phyloP scores from a whole-genome alignment of 306 rosid species.

The Quercus cerris region DNA sequence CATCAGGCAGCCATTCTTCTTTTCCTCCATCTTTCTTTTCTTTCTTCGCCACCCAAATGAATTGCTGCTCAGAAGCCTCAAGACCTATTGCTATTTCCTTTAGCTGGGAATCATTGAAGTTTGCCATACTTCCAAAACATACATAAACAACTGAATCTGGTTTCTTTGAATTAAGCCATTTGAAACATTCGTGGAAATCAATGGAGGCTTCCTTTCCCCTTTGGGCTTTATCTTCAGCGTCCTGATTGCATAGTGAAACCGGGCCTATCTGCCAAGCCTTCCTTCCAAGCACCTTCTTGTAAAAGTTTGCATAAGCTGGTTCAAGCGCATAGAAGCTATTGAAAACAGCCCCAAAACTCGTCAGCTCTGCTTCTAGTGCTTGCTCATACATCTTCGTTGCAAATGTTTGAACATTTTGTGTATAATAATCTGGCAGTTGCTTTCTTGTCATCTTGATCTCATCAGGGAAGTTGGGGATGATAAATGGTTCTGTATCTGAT shows the following conservation, averaged over 20 bases:
- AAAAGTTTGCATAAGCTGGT: slow-evolving; percentile 48
- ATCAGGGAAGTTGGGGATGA: slow-evolving; percentile 52
- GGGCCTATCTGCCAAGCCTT: slow-evolving; percentile 67
- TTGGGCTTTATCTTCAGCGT: slow-evolving; percentile 22
- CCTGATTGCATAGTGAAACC: slow-evolving; percentile 26
- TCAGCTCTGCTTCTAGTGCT: slow-evolving; percentile 23
- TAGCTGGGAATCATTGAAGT: slow-evolving; percentile 38
- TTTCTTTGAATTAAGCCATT: slow-evolving; percentile 31
- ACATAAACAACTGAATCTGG: slow-evolving; percentile 46
- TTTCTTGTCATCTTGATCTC: slow-evolving; percentile 37
- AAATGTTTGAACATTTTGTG: not conserved
- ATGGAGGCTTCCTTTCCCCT: slow-evolving; percentile 40
- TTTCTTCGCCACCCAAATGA: slow-evolving; percentile 46
- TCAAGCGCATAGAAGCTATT: slow-evolving; percentile 59
- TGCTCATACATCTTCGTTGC: slow-evolving; percentile 1
- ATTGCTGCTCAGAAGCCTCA: slow-evolving; percentile 40
- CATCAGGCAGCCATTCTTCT: slow-evolving; percentile 32
- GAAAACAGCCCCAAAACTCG: slow-evolving; percentile 39
- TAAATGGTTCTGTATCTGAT: slow-evolving; percentile 43
- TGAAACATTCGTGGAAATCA: slow-evolving; percentile 30
- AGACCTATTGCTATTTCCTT: slow-evolving; percentile 51
- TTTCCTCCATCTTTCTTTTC: not conserved
- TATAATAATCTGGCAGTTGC: slow-evolving; percentile 27
- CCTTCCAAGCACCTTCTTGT: slow-evolving; percentile 35
- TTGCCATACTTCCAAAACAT: slow-evolving; percentile 41